Evolutionary conservation across 2,329 filamentous ascomycete genomes (phyloP), one percentile per base, ranked within the genome.

Genomic region (Fusarium guadeloupense): DNA sequence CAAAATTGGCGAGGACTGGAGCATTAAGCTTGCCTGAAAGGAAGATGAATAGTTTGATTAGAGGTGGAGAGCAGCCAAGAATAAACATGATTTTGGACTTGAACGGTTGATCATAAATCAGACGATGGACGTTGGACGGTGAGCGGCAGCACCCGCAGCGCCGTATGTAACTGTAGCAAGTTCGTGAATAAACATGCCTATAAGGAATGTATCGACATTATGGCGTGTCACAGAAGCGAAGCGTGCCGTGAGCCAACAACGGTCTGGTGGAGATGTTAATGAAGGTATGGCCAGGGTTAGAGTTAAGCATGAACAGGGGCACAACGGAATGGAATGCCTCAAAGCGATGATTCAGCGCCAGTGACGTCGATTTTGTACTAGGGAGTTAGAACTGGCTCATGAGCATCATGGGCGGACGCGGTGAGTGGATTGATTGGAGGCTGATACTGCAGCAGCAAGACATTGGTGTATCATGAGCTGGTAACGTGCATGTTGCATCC

Each of bases 1-100:
- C 16, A 76, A 75, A 48, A 81, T 86, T 59, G 83, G 81, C 9
- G 79, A 78, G 25, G 82, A 86, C 72, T 87, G 83, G 82, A 81
- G 59, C 52, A 76, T 80, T 52, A 76, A 72, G 60, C 52, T 78
- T 67, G 69, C 46, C 52, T 70, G 60, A 55, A 62, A 21, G 37
- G 43, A 26, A 51, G 34, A 19, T 21, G n/a, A 26, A 28, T 26
- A 44, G 42, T 63, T 56, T 66, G 50, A 64, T 64, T 58, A 59
- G 43, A 47, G 46, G 57, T 61, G 54, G 47, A 42, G 55, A 46
- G 48, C 34, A 58, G 51, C 51, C 46, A 65, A 64, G 58, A 69
- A 67, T 66, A 59, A 47, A 59, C 53, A 48, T 16, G 33, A 28
- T 42, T 42, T 25, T 60, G 48, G 31, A 28, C 40, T 40, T 23